Evolutionary conservation across 805 yeast genomes (phyloP), one percentile per base, ranked within the genome.

Genomic region (Spathaspora hagerdaliae): DNA sequence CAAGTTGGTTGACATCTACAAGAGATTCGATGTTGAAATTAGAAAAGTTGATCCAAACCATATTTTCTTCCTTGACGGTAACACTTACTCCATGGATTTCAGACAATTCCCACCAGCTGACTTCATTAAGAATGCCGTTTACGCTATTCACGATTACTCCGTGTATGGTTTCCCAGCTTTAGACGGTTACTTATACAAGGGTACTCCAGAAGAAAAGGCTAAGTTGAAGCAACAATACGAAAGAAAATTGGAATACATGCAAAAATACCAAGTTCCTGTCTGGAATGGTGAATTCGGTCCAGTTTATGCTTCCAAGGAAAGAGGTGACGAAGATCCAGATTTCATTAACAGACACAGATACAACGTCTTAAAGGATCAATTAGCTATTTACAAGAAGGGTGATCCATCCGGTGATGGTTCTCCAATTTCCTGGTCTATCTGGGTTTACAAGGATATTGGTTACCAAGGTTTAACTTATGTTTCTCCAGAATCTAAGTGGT

Each of bases 261-360:
- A 51, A 35, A 50, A 63, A 33, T 53, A 62, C 47, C 54, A 65
- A 11, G 77, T 74, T 8, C 79, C 81, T 2, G 78, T 75, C 14
- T 76, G 81, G 81, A 74, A 74, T 55, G 80, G 80, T 29, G 77
- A 76, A 56, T 73, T 75, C 55, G 78, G 81, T 31, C 78, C 80
- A 7, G 78, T 76, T 32, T 73, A 74, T 53, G 71, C 76, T 13
- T 63, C 74, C 10, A 57, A 65, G 26, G 61, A 57, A 26, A 61
- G 79, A 44, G 77, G 77, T 15, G 77, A 74, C 51, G 42, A 47
- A 1, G 60, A 72, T 44, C 60, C 64, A 6, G 74, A 64, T 10
- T 52, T 51, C 27, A 69, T 64, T 41, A 76, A 76, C 53, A 49
- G 43, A 12, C 59, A 67, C 10, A 65, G 81, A 34, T 74, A 71